Evolutionary conservation across 2,329 filamentous ascomycete species (phyloP).

Genomic region (Claviceps cyperi): DNA sequence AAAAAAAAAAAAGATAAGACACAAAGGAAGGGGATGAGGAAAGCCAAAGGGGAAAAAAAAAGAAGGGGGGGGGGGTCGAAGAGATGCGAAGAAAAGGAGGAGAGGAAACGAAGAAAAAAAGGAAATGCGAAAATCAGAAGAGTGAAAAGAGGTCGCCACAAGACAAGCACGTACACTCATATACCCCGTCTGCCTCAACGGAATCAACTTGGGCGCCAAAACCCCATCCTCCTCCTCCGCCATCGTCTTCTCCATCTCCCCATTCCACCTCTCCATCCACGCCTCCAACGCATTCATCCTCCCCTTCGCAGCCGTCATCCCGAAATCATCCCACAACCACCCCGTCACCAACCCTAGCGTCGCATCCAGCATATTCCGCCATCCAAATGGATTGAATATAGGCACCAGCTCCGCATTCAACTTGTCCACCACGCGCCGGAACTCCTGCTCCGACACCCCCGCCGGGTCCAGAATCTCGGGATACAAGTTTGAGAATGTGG

Average conservation of each 20-base stretch:
- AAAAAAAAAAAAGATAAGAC: not conserved
- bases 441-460: conserved; percentile 71
- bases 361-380: conserved; percentile 66
- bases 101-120: not conserved
- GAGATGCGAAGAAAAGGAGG: not conserved
- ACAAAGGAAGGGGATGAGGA: conserved; percentile 6
- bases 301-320: conserved; percentile 60
- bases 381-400: conserved; percentile 67
- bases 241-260: conserved; percentile 44
- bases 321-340: conserved; percentile 89
- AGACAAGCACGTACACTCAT: conserved; percentile 47
- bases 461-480: conserved; percentile 86
- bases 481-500: conserved; percentile 88
- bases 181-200: conserved; percentile 71
- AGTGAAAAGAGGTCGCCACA: not conserved
- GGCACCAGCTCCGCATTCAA: conserved; percentile 63
- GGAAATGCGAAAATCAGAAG: not conserved
- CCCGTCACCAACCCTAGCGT: conserved; percentile 70
- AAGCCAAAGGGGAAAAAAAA: not conserved
- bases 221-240: conserved; percentile 35
- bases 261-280: conserved; percentile 83
- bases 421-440: conserved; percentile 65
- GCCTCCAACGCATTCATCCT: conserved; percentile 55
- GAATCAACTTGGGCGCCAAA: conserved; percentile 55
- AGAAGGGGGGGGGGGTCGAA: not conserved